Conservation (phyloP, 1,139 yeast genomes). For the Yamadazyma friedrichii region DNA sequence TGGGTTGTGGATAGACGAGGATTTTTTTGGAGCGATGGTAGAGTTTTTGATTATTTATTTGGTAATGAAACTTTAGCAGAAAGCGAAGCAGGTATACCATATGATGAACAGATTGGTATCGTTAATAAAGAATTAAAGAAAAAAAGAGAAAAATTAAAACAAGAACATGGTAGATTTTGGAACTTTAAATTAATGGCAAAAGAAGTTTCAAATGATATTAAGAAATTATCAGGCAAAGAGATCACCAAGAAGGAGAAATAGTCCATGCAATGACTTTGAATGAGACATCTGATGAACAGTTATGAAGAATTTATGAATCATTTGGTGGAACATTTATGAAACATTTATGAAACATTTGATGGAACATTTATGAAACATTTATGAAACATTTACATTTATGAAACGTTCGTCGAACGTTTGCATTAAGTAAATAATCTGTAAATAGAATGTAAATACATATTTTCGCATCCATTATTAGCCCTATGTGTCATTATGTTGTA, state of each 20-base stretch:
- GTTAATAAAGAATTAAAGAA: conserved; percentile 38
- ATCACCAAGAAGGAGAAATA: conserved; percentile 6
- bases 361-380: background rate
- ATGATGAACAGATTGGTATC: conserved; percentile 54
- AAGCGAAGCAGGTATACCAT: conserved; percentile 74
- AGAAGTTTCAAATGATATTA: conserved; percentile 33
- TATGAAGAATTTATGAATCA: background rate
- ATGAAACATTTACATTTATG: too few relatives aligned
- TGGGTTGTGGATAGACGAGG: conserved; percentile 86
- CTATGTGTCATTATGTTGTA: too few relatives aligned
- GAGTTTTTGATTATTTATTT: conserved; percentile 75
- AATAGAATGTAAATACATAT: background rate
- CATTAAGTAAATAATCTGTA: too few relatives aligned
- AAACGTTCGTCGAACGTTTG: too few relatives aligned
- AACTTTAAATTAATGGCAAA: conserved; percentile 38
- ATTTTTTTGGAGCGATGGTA: conserved; percentile 88
- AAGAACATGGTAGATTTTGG: conserved; percentile 42
- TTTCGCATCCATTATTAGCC: too few relatives aligned
- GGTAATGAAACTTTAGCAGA: conserved; percentile 75
- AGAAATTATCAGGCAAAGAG: conserved; percentile 18
- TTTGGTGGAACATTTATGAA: background rate
- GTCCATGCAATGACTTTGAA: too few relatives aligned
- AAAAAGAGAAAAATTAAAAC: conserved; percentile 37
- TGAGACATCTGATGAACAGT: too few relatives aligned
- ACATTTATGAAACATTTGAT: background rate